A percentile compares a stretch with the other conserved stretches of the same genome.
Conservation (phyloP, 2,329 filamentous ascomycete species). For the Clarireedia homoeocarpa region DNA sequence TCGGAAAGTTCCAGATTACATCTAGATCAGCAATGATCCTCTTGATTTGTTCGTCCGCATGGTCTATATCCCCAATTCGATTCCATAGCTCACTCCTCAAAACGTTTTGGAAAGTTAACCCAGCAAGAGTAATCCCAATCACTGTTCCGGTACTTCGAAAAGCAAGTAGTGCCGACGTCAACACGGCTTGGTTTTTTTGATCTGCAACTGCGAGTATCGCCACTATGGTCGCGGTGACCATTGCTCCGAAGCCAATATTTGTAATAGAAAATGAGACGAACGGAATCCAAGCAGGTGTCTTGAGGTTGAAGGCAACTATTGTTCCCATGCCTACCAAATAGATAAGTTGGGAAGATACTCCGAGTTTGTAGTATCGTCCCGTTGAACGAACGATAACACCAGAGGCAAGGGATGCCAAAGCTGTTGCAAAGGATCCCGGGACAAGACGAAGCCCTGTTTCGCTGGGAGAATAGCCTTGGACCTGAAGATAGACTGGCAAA, state of each 20-base stretch:
- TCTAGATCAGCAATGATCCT: background rate
- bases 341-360: constrained; percentile 36
- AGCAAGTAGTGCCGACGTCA: constrained; percentile 70
- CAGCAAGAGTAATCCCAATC: constrained; percentile 43
- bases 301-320: constrained; percentile 44
- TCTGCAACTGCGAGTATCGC: constrained; percentile 61
- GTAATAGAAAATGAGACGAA: constrained; percentile 46
- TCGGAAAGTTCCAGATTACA: background rate
- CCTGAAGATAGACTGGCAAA: constrained; percentile 69
- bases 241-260: constrained; percentile 46
- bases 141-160: constrained; percentile 68
- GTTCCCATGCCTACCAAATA: constrained; percentile 43
- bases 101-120: constrained; percentile 11
- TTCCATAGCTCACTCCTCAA: background rate
- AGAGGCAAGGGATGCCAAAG: constrained; percentile 50
- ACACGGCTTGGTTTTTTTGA: constrained; percentile 60
- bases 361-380: constrained; percentile 63
- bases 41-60: background rate
- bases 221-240: constrained; percentile 62
- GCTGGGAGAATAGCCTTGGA: constrained; percentile 53
- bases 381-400: constrained; percentile 61
- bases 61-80: constrained; percentile 6
- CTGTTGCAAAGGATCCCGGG: constrained; percentile 53
- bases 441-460: constrained; percentile 56
- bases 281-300: constrained; percentile 42